phyloP scores from a whole-genome alignment of 2,329 filamentous ascomycete species.

The Fusarium aywerte region DNA sequence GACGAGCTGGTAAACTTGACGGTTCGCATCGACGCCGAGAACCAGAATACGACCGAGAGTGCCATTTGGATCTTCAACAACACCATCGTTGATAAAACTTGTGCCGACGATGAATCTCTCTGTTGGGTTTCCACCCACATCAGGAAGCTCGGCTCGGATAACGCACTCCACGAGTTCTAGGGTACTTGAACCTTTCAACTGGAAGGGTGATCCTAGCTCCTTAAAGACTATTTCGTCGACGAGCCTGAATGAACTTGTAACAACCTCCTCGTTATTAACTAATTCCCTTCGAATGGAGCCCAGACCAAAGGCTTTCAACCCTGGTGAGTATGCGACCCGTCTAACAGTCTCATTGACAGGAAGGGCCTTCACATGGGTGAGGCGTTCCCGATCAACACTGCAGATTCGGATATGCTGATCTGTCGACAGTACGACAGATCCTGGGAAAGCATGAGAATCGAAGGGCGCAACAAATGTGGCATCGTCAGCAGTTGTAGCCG shows the following conservation, averaged over 20 bases:
- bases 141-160: slow-evolving; percentile 77
- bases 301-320: slow-evolving; percentile 83
- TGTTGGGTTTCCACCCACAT: slow-evolving; percentile 62
- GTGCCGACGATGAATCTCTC: slow-evolving; percentile 95
- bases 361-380: slow-evolving; percentile 87
- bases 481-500: slow-evolving; percentile 89
- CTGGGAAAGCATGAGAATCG: slow-evolving; percentile 81
- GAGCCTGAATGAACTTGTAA: slow-evolving; percentile 84
- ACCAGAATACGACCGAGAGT: slow-evolving; percentile 80
- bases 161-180: slow-evolving; percentile 86
- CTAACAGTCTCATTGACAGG: slow-evolving; percentile 84
- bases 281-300: slow-evolving; percentile 85
- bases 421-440: slow-evolving; percentile 83
- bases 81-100: slow-evolving; percentile 75
- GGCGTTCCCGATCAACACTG: slow-evolving; percentile 82
- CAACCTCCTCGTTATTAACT: slow-evolving; percentile 74
- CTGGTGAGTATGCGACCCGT: slow-evolving; percentile 84
- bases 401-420: slow-evolving; percentile 80
- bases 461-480: slow-evolving; percentile 85
- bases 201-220: slow-evolving; percentile 75
- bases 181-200: slow-evolving; percentile 61
- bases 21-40: slow-evolving; percentile 81
- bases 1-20: slow-evolving; percentile 76
- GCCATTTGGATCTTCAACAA: slow-evolving; percentile 59
- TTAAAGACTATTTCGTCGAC: slow-evolving; percentile 92